These are phyloP conservation scores for Prosopis cineraria DNA, from an alignment of 306 rosid species.

Conservation along the genomic window DNA sequence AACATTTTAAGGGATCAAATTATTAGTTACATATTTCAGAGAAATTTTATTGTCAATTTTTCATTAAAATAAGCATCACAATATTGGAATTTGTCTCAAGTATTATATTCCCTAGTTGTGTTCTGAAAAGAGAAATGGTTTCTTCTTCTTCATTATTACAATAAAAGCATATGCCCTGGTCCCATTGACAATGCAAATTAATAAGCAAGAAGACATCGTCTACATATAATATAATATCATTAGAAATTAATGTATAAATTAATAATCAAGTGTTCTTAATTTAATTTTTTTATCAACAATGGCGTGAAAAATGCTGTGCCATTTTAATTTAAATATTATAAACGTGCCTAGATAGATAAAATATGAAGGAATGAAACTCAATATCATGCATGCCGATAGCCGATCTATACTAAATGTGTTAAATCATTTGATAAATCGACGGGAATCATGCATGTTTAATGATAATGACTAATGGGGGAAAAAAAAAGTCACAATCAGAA, in stretches of 20 bases:
- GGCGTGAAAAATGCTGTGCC: not conserved
- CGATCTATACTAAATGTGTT: not conserved
- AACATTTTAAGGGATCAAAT: too few species aligned
- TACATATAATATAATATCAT: not conserved
- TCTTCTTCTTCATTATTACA: not conserved
- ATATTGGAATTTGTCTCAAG: conserved; percentile 5
- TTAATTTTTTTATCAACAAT: not conserved
- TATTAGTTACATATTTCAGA: too few species aligned
- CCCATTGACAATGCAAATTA: not conserved
- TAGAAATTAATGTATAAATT: not conserved
- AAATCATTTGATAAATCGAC: not conserved
- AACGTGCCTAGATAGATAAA: not conserved
- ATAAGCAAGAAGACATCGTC: not conserved
- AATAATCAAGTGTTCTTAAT: not conserved
- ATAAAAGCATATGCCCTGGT: not conserved
- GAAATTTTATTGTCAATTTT: too few species aligned
- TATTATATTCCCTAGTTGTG: not conserved
- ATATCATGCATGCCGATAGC: not conserved
- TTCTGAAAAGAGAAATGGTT: not conserved
- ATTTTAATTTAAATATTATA: not conserved
- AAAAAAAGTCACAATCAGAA: not conserved
- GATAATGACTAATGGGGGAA: not conserved
- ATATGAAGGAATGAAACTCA: not conserved
- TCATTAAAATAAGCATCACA: not conserved
- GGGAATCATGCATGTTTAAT: not conserved